Conservation (phyloP, 495 filamentous ascomycete species). For the Tuber umbilicatum region DNA sequence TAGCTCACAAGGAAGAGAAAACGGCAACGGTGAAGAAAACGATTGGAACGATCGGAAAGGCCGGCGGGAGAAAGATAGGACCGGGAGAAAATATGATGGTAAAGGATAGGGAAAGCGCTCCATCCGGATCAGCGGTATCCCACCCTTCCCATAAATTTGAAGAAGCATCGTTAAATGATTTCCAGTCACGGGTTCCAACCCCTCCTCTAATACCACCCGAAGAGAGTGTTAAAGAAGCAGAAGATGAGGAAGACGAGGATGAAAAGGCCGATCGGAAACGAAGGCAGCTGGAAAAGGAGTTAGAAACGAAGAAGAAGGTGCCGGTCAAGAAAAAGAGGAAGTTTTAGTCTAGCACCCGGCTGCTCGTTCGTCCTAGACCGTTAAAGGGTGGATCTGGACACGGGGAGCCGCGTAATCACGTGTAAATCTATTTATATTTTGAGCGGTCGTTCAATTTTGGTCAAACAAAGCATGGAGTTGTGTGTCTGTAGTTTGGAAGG, state of each 20-base stretch:
- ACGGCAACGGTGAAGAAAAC: conserved; percentile 53
- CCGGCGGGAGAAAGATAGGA: conserved; percentile 72
- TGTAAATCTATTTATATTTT: background rate
- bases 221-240: conserved; percentile 31
- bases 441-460: background rate
- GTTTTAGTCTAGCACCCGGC: conserved; percentile 42
- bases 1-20: conserved; percentile 16
- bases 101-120: conserved; percentile 8
- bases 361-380: background rate
- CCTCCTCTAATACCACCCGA: conserved; percentile 19
- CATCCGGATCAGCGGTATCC: conserved; percentile 2
- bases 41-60: conserved; percentile 54
- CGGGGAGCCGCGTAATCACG: background rate
- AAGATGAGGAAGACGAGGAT: conserved; percentile 44
- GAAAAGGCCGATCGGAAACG: conserved; percentile 52
- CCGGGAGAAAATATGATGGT: conserved; percentile 41
- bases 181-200: conserved; percentile 14
- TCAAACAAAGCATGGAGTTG: background rate
- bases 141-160: conserved; percentile 3
- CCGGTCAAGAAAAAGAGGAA: conserved; percentile 55
- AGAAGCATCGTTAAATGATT: conserved; percentile 5
- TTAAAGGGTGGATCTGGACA: background rate
- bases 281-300: conserved; percentile 51
- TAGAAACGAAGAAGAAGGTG: conserved; percentile 53
- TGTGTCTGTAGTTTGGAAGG: background rate